These are phyloP conservation scores for Quercus cerris DNA, from an alignment of 306 rosid species.

Conservation along the genomic window DNA sequence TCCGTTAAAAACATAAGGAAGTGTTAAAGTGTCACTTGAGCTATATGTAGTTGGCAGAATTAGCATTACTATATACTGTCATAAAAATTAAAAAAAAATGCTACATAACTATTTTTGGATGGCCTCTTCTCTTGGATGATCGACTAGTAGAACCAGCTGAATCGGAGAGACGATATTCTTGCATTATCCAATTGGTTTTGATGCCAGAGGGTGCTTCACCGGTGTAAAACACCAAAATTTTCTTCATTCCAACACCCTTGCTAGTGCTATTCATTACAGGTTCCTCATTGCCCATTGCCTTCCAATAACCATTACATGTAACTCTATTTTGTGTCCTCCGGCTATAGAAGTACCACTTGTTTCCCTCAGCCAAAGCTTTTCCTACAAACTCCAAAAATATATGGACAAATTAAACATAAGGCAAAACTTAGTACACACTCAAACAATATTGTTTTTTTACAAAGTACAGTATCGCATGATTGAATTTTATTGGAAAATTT, in stretches of 20 bases:
- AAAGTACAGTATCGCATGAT: too few relatives aligned
- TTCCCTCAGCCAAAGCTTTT: slow-evolving; percentile 85
- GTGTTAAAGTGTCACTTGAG: too few relatives aligned
- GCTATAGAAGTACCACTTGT: slow-evolving; percentile 87
- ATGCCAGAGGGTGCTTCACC: slow-evolving; percentile 54
- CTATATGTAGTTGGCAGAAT: too few relatives aligned
- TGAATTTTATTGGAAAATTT: too few relatives aligned
- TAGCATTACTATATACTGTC: too few relatives aligned
- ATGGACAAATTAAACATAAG: too few relatives aligned
- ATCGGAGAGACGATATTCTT: slow-evolving; percentile 70
- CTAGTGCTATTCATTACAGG: slow-evolving; percentile 44
- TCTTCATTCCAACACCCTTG: slow-evolving; percentile 70
- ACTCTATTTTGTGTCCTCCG: slow-evolving; percentile 63
- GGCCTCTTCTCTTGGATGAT: slow-evolving; percentile 61
- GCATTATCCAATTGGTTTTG: slow-evolving; percentile 90
- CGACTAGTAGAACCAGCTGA: slow-evolving; percentile 28
- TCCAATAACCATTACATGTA: slow-evolving; percentile 73
- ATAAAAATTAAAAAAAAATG: background rate
- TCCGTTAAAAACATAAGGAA: too few relatives aligned
- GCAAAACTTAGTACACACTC: too few relatives aligned
- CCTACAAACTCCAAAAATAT: slow-evolving; percentile 33
- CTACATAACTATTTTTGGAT: slow-evolving; percentile 49
- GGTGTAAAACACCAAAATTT: slow-evolving; percentile 49
- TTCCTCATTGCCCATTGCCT: slow-evolving; percentile 66
- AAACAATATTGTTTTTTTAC: too few relatives aligned